Evolutionary conservation across 768 basidiomycete species (phyloP), one percentile per base, ranked within the genome.

Genomic region (Clitopilus passeckerianus): DNA sequence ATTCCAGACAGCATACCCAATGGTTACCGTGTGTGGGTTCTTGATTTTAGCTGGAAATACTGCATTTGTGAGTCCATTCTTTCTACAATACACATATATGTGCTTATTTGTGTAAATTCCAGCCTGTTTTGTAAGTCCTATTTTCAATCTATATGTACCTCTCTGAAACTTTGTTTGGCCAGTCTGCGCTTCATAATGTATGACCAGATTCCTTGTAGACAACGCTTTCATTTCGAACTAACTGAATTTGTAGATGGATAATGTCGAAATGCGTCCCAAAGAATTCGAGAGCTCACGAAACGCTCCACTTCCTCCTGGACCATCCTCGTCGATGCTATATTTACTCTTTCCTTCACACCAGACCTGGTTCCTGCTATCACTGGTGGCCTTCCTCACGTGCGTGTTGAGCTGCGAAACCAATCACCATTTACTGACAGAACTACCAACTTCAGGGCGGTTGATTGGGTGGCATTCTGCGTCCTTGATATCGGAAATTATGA

Each of bases 261-360:
- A 65, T 89, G 35, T 79, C 84, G 10, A 91, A 90, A 68, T 46
- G 84, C 5, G 80, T 89, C 20, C 84, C 86, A 5, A 66, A 65
- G 1, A 66, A 71, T 0, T 93, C 92, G 14, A 82, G 85, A 0
- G 66, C 86, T 0, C 75, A 85, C 53, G 93, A 95, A 72, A 93
- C 93, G 0, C 76, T 97, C 0, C 88, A 87, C 58, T 99, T 98
- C 70, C 83, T 99, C 7, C 82, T 99, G 8, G 94, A 98, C 66
- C 96, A 98, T 68, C 96, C 96, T 12, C 85, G 96, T 10, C 85
- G 92, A 62, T 96, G 94, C 71, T 95, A 90, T 67, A 84, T 93
- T 10, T 94, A 69, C 80, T 96, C 8, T 96, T 96, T 65, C 94
- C 94, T 0, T 87, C 93, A 0, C 92, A 95, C 66, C 95, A 97